Base-by-base conservation (phyloP, 31 red algal species). In the Bonnemaisonia californica region DNA sequence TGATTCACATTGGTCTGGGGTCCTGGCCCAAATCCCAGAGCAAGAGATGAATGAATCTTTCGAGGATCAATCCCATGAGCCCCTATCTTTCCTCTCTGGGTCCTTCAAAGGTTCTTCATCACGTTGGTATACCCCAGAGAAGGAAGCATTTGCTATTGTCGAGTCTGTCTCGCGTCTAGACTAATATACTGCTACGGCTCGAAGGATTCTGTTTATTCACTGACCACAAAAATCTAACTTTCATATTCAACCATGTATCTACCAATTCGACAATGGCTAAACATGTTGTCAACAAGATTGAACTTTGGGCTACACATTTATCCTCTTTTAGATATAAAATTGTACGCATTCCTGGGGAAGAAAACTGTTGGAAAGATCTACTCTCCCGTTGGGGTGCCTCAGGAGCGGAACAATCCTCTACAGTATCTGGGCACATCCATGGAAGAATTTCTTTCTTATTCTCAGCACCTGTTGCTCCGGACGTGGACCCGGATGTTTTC, bases 11-110 rank as follows among this genome's bases (percentile, higher is more conserved):
- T 75, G 71, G 48, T 24, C 40, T 3, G 40, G 42, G 11, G 71
- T 75, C 4, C 32, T 75, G 12, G 63, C 75, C 7, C 75, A 79
- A 41, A 45, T 79, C 22, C 57, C 75, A 61, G 4, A 16, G 31
- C 4, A 4, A 8, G 75, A 79, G 4, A 23, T 79, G 12, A 57
- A 61, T 63, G 3, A 7, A 63, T 5, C 4, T 30, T 79, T 62
- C 32, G 24, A 32, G 19, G 5, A 79, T 21, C 75, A 79, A 32
- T 28, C 31, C 7, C 75, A 79, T 40, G 57, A 41, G 57, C 75
- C 57, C 5, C 30, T 79, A 9, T 18, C 75, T 21, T 79, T 64
- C 57, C 31, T 64, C 7, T 61, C 75, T 61, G 75, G 75, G 3
- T 79, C 75, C 3, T 79, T 79, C 33, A 35, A 61, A 40, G 24